Evolutionary conservation across 2,329 filamentous ascomycete genomes (phyloP).

Genomic region (Lecanicillium sp.): DNA sequence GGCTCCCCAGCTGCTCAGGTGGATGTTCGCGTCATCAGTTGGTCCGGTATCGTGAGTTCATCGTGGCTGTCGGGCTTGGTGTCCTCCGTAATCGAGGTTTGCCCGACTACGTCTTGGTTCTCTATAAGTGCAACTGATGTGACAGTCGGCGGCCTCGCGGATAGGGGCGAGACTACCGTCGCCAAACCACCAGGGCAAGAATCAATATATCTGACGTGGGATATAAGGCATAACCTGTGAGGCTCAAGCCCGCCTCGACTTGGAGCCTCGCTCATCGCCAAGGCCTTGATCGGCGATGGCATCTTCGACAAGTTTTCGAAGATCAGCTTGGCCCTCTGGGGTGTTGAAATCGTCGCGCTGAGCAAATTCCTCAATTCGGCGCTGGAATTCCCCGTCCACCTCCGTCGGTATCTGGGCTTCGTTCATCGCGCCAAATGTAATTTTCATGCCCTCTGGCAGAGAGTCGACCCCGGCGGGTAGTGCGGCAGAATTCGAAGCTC

Average conservation of each 20-base stretch:
- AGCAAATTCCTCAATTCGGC: conserved; percentile 84
- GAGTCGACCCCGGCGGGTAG: conserved; percentile 44
- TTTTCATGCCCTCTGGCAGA: conserved; percentile 67
- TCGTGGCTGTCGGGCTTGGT: conserved; percentile 46
- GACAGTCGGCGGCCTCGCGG: conserved; percentile 36
- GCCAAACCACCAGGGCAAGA: conserved; percentile 43
- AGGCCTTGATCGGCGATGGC: conserved; percentile 63
- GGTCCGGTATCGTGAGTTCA: conserved; percentile 53
- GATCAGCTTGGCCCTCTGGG: conserved; percentile 69
- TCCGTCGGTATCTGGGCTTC: conserved; percentile 55
- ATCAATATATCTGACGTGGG: conserved; percentile 56
- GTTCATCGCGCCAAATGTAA: conserved; percentile 72
- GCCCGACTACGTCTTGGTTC: conserved; percentile 48
- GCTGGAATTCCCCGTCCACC: conserved; percentile 75
- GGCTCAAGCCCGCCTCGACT: conserved; percentile 49
- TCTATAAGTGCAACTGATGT: conserved; percentile 48
- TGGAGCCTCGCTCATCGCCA: conserved; percentile 59
- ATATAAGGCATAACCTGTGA: conserved; percentile 43
- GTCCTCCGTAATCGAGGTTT: conserved; percentile 36
- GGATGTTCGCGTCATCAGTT: conserved; percentile 46
- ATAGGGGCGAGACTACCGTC: conserved; percentile 46
- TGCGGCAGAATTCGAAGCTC: neutral
- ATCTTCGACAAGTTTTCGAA: conserved; percentile 75
- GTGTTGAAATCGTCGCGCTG: conserved; percentile 76
- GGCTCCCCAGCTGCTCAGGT: conserved; percentile 25